These are phyloP conservation scores for Graphilbum sp. DNA, from an alignment of 2,329 filamentous ascomycete genomes.

Conservation along the genomic window DNA sequence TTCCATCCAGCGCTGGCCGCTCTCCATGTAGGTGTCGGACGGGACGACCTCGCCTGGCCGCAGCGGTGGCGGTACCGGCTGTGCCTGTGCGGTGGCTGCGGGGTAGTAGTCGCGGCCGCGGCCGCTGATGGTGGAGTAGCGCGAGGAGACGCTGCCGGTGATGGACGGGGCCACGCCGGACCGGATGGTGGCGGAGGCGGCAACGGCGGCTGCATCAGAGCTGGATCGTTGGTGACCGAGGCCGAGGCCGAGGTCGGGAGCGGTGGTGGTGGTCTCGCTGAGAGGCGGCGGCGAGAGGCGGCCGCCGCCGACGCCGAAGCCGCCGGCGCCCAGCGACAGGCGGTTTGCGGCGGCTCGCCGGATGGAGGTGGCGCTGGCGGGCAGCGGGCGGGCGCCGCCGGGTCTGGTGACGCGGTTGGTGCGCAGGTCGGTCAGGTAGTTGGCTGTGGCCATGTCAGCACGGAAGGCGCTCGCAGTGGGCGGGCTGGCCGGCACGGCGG, in stretches of 20 bases:
- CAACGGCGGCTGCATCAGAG: conserved; percentile 10
- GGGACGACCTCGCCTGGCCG: conserved; percentile 46
- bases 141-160: conserved; percentile 29
- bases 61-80: conserved; percentile 18
- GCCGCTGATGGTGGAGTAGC: conserved; percentile 29
- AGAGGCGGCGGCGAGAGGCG: neutral
- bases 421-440: conserved; percentile 56
- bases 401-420: conserved; percentile 51
- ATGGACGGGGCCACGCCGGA: conserved; percentile 20
- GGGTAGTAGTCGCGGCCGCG: conserved; percentile 37
- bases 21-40: conserved; percentile 55
- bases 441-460: conserved; percentile 28
- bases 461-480: neutral
- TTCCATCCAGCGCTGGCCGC: conserved; percentile 63
- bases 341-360: conserved; percentile 5
- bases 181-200: conserved; percentile 5
- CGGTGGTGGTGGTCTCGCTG: neutral
- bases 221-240: no score
- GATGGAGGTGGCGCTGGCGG: conserved; percentile 18
- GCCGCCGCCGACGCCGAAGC: neutral
- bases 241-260: no score
- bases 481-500: no score
- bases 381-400: conserved; percentile 52
- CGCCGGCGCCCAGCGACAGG: neutral
- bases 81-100: conserved; percentile 16